Conservation (phyloP, 1,284 basidiomycete species). For the Sphaerobolus stellatus region DNA sequence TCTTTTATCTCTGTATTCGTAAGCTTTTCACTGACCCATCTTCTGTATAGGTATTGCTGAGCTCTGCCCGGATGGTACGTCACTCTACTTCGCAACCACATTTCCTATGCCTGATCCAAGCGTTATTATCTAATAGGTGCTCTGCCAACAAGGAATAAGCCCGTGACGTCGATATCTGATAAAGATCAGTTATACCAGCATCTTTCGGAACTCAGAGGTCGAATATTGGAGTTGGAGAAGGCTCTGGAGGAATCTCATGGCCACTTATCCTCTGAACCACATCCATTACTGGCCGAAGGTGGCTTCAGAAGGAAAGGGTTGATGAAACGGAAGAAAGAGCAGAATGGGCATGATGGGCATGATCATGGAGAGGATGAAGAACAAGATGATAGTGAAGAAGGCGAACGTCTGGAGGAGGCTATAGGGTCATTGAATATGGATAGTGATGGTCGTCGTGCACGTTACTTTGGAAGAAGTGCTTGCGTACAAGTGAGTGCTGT, state of each 20-base stretch:
- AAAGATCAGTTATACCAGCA: conserved; percentile 13
- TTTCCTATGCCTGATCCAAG: not conserved
- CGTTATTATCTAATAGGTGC: not conserved
- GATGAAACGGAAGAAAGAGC: conserved; percentile 4
- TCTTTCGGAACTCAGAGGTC: conserved; percentile 69
- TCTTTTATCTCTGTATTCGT: not conserved
- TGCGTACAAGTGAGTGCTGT: conserved; percentile 10
- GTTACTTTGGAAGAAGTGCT: conserved; percentile 11
- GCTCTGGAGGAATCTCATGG: conserved; percentile 59
- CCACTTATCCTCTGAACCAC: conserved; percentile 56
- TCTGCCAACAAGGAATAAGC: conserved; percentile 13
- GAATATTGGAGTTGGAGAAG: conserved; percentile 78
- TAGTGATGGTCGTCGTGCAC: conserved; percentile 4
- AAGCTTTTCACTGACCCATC: not conserved
- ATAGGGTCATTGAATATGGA: conserved; percentile 9
- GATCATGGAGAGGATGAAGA: conserved; percentile 5
- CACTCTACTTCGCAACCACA: not conserved
- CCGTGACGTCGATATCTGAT: conserved; percentile 6
- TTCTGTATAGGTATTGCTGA: conserved; percentile 9
- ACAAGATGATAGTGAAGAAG: conserved; percentile 6
- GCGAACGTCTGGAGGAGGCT: conserved; percentile 6
- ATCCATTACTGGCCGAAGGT: conserved; percentile 60
- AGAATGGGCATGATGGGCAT: not conserved
- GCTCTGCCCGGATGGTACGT: conserved; percentile 11
- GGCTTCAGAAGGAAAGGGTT: conserved; percentile 4